A percentile compares a stretch with the other conserved stretches of the same genome.
Evolutionary conservation across 352 stramenopile genomes (phyloP).

Genomic region (Globisporangium mamillatum): DNA sequence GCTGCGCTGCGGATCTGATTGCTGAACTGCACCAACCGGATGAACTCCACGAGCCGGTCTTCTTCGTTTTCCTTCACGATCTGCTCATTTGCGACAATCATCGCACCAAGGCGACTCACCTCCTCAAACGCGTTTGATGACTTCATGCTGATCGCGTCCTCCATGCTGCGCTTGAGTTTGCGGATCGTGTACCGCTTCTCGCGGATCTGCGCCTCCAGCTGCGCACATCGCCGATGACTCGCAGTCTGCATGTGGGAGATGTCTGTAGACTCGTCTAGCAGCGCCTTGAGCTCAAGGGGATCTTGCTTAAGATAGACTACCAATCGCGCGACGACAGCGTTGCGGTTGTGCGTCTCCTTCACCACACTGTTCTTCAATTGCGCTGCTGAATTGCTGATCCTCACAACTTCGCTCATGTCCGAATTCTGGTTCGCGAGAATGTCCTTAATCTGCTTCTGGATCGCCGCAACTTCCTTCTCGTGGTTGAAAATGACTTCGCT

Average conservation of each 20-base stretch:
- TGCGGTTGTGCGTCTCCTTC: constrained; percentile 35
- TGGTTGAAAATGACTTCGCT: constrained; percentile 43
- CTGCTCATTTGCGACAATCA: constrained; percentile 40
- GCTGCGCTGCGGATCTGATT: constrained; percentile 41
- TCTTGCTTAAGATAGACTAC: constrained; percentile 48
- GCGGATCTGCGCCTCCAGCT: constrained; percentile 38
- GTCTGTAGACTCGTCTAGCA: constrained; percentile 32
- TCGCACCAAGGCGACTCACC: constrained; percentile 43
- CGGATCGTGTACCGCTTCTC: constrained; percentile 31
- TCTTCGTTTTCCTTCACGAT: constrained; percentile 43
- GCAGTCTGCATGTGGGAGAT: constrained; percentile 44
- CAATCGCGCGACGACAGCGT: constrained; percentile 44
- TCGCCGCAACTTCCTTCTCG: constrained; percentile 31
- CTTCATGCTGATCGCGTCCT: constrained; percentile 59
- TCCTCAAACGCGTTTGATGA: constrained; percentile 45
- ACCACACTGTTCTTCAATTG: constrained; percentile 14
- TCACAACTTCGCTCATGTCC: constrained; percentile 35
- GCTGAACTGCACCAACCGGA: constrained; percentile 51
- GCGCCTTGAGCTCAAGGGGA: constrained; percentile 31
- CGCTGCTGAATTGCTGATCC: constrained; percentile 14
- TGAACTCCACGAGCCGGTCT: constrained; percentile 43
- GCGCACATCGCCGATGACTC: constrained; percentile 49
- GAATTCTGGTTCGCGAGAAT: constrained; percentile 25
- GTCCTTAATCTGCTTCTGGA: constrained; percentile 36
- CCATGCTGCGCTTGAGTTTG: constrained; percentile 45